A percentile compares a stretch with the other conserved stretches of the same genome.
phyloP scores from a whole-genome alignment of 306 rosid genomes.

The Spatholobus suberectus region DNA sequence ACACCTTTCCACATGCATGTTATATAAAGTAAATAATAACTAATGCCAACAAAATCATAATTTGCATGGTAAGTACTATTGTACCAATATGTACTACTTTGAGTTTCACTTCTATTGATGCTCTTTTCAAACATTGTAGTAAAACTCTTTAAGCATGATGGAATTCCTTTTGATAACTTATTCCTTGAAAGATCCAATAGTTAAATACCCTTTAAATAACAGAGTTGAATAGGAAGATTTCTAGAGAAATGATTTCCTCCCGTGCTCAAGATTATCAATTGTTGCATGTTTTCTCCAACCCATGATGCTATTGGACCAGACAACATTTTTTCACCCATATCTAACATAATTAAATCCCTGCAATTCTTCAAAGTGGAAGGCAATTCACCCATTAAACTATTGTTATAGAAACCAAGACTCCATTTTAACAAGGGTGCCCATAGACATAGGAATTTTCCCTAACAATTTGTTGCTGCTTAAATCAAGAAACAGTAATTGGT shows the following conservation, averaged over 20 bases:
- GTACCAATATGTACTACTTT: too few species aligned
- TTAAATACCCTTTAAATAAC: background rate
- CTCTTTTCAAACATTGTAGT: background rate
- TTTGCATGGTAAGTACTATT: too few species aligned
- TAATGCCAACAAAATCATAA: too few species aligned
- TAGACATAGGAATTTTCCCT: slow-evolving; percentile 11
- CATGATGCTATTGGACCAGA: background rate
- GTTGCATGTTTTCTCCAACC: background rate
- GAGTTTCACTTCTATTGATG: too few species aligned
- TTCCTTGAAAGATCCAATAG: slow-evolving; percentile 7
- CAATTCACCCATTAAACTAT: slow-evolving; percentile 23
- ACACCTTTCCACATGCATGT: too few species aligned
- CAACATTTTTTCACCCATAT: background rate
- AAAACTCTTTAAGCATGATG: background rate
- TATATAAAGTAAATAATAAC: too few species aligned
- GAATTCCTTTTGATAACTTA: background rate
- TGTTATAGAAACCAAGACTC: slow-evolving; percentile 7
- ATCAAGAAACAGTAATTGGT: background rate
- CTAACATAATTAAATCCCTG: background rate
- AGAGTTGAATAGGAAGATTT: background rate
- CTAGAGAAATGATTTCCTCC: background rate
- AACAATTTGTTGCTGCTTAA: slow-evolving; percentile 20
- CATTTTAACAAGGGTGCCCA: background rate
- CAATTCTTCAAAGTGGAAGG: slow-evolving; percentile 27
- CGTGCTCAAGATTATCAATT: slow-evolving; percentile 11